Evolutionary conservation across 352 stramenopile species (phyloP).

Genomic region (Hyaloperonospora arabidopsidis): DNA sequence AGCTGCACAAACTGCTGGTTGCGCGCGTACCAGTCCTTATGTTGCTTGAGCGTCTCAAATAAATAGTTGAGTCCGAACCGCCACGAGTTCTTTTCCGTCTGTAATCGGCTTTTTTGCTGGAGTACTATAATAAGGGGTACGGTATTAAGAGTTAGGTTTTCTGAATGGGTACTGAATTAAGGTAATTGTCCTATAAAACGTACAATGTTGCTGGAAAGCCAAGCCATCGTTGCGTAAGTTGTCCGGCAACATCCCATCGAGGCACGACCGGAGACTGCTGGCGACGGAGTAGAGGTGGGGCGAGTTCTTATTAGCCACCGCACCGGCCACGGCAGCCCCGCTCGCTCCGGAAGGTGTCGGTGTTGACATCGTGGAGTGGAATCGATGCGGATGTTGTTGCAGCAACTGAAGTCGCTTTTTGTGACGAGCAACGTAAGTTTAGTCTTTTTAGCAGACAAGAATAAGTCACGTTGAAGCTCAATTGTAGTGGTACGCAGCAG

Average conservation of each 20-base stretch:
- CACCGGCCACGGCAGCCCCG: too few species aligned
- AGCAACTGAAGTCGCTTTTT: too few species aligned
- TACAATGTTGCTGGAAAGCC: constrained; percentile 70
- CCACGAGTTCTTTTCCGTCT: constrained; percentile 83
- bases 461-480: too few species aligned
- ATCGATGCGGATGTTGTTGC: too few species aligned
- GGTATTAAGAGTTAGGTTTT: constrained; percentile 2
- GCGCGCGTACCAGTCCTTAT: constrained; percentile 83
- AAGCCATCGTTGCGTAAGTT: constrained; percentile 69
- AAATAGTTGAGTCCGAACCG: constrained; percentile 85
- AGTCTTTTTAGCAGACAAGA: too few species aligned
- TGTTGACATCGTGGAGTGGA: too few species aligned
- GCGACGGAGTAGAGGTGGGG: constrained; percentile 76
- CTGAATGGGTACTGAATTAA: constrained; percentile 10
- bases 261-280: constrained; percentile 69
- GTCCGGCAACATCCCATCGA: constrained; percentile 82
- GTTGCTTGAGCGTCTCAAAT: constrained; percentile 84
- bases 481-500: too few species aligned
- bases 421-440: too few species aligned
- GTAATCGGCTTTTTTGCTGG: constrained; percentile 65
- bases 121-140: constrained; percentile 44
- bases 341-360: too few species aligned
- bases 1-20: constrained; percentile 87
- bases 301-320: constrained; percentile 44
- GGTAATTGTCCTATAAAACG: not conserved